A percentile compares a stretch with the other conserved stretches of the same genome.
phyloP scores from a whole-genome alignment of 441 rosid species.

The Gossypium schwendimanii region DNA sequence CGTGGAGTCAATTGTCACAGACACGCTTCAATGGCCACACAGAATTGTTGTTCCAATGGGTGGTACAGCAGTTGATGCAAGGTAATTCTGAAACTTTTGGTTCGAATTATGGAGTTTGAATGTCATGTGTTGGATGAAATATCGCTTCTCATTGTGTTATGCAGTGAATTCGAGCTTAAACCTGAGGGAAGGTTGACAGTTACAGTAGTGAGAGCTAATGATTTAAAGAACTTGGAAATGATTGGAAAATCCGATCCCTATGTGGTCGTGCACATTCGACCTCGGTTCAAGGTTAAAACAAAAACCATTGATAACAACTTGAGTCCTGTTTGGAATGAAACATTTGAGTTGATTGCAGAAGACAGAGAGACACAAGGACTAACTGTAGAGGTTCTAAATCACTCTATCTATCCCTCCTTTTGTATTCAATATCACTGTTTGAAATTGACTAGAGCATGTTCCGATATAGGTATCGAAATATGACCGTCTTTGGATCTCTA shows the following conservation, averaged over 20 bases:
- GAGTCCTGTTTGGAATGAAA: conserved; percentile 84
- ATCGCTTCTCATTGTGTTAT: background rate
- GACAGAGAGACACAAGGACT: conserved; percentile 93
- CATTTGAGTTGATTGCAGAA: conserved; percentile 80
- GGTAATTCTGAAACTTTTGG: conserved; percentile 31
- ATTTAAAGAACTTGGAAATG: conserved; percentile 94
- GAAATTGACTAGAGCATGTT: background rate
- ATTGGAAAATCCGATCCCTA: conserved; percentile 98
- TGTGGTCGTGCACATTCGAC: conserved; percentile 58
- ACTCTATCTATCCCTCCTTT: background rate
- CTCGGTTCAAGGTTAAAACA: conserved; percentile 80
- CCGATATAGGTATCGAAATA: background rate
- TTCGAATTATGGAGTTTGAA: background rate
- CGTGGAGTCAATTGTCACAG: conserved; percentile 67
- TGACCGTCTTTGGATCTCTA: too few species aligned
- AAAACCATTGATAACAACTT: conserved; percentile 68
- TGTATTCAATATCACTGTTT: background rate
- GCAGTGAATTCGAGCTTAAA: conserved; percentile 90
- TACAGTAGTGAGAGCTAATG: conserved; percentile 61
- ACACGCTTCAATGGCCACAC: conserved; percentile 98
- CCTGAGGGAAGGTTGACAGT: conserved; percentile 81
- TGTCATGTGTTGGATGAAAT: background rate
- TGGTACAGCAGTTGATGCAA: conserved; percentile 78
- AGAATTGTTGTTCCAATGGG: conserved; percentile 94
- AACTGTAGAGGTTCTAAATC: conserved; percentile 51